These are phyloP conservation scores for Glebionis coronaria DNA, from an alignment of 129 eudicot species.

Conservation along the genomic window DNA sequence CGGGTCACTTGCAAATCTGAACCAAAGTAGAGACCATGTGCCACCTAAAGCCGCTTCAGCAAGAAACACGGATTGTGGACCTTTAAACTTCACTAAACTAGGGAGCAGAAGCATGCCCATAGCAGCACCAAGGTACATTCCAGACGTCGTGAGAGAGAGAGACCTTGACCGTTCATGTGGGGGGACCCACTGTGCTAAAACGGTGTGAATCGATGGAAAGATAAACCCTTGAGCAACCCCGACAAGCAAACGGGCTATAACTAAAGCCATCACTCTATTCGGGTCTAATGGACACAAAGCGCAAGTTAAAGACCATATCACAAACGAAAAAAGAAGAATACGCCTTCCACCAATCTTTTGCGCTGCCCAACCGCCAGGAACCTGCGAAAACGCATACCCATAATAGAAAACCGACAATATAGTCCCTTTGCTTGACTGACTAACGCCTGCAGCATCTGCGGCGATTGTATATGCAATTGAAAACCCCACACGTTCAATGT, in stretches of 20 bases:
- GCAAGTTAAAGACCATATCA: constrained; percentile 15
- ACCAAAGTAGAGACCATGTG: constrained; percentile 24
- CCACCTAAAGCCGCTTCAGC: constrained; percentile 57
- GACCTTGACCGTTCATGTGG: constrained; percentile 89
- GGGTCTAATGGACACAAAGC: constrained; percentile 11
- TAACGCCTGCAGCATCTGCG: constrained; percentile 81
- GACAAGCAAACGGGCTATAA: constrained; percentile 72
- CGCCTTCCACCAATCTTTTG: constrained; percentile 16
- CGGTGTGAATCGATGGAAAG: constrained; percentile 85
- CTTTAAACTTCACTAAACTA: constrained; percentile 62
- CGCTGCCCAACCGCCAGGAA: constrained; percentile 13
- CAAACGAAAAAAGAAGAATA: constrained; percentile 7
- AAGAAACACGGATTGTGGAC: constrained; percentile 73
- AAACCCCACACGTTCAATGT: constrained; percentile 87
- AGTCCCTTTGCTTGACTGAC: constrained; percentile 85
- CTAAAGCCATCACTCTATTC: constrained; percentile 30
- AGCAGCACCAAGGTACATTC: constrained; percentile 92
- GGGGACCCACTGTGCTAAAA: constrained; percentile 93
- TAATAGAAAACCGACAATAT: constrained; percentile 81
- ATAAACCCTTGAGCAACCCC: constrained; percentile 91
- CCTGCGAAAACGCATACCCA: constrained; percentile 54
- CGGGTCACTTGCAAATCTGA: constrained; percentile 21
- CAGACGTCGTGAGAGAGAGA: constrained; percentile 78
- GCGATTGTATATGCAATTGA: constrained; percentile 86
- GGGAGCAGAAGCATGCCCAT: constrained; percentile 74